A percentile compares a stretch with the other conserved stretches of the same genome.
phyloP scores from a whole-genome alignment of 2,329 filamentous ascomycete species.

The Neonectria neomacrospora region DNA sequence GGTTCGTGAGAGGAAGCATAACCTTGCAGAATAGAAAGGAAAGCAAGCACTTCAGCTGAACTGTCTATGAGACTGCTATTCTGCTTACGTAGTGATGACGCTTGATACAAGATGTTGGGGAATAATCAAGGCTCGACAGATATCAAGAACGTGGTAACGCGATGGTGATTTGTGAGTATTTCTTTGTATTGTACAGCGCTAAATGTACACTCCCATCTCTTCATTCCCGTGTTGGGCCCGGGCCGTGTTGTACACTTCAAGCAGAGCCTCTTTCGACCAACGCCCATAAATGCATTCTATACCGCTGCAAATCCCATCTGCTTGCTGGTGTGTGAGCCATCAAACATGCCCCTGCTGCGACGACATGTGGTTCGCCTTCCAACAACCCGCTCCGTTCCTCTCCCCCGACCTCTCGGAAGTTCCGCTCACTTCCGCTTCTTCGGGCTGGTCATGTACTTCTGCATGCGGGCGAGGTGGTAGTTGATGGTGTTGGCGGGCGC shows the following conservation, averaged over 20 bases:
- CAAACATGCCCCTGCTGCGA: neutral
- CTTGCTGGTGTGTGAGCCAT: neutral
- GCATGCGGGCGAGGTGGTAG: constrained; percentile 86
- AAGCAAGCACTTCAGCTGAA: constrained; percentile 44
- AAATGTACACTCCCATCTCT: constrained; percentile 38
- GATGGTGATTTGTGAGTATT: neutral
- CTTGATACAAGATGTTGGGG: neutral
- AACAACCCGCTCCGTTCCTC: neutral
- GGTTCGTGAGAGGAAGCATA: constrained; percentile 19
- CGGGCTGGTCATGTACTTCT: constrained; percentile 70
- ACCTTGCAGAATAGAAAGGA: constrained; percentile 38
- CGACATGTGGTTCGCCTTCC: neutral
- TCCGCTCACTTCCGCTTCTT: constrained; percentile 49
- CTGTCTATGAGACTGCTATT: neutral
- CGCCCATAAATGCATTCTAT: constrained; percentile 34
- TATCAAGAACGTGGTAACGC: neutral
- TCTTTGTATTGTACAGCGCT: constrained; percentile 42
- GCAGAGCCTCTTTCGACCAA: constrained; percentile 40
- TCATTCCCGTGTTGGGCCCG: constrained; percentile 12
- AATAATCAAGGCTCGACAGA: too few relatives aligned
- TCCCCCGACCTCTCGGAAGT: neutral
- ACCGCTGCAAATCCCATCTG: neutral
- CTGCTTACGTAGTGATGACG: neutral
- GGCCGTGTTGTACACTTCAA: constrained; percentile 40
- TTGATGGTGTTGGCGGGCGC: constrained; percentile 82